Conservation (phyloP, 2,329 filamentous ascomycete genomes). For the Hypoxylon sp. region DNA sequence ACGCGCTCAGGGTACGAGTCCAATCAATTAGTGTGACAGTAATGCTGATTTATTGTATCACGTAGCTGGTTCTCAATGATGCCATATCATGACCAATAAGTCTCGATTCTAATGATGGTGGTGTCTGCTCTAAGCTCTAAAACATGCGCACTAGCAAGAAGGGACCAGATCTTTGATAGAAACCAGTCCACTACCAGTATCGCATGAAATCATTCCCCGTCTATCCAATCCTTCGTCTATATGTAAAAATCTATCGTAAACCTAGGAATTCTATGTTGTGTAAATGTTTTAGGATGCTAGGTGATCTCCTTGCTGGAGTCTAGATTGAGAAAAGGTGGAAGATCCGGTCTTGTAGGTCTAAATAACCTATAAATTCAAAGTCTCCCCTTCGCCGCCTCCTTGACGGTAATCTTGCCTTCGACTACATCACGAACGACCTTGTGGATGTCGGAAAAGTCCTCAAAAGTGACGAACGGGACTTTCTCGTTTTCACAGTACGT, state of each 20-base stretch:
- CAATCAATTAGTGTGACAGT: not conserved
- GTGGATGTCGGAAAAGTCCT: slow-evolving; percentile 85
- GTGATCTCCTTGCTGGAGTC: slow-evolving; percentile 1
- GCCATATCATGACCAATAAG: not conserved
- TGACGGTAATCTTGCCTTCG: slow-evolving; percentile 78
- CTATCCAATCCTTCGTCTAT: slow-evolving; percentile 35
- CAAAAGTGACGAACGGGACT: slow-evolving; percentile 89
- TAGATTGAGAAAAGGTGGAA: slow-evolving; percentile 8
- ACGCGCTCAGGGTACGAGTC: not conserved
- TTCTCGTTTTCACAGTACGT: slow-evolving; percentile 87
- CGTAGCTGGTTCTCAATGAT: not conserved
- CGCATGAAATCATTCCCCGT: slow-evolving; percentile 12
- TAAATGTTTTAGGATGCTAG: not conserved
- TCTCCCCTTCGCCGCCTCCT: slow-evolving; percentile 74
- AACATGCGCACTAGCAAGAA: not conserved
- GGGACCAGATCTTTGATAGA: slow-evolving; percentile 16
- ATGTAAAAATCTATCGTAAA: slow-evolving; percentile 32
- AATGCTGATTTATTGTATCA: not conserved
- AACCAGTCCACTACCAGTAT: not conserved
- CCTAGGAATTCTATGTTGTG: slow-evolving; percentile 1
- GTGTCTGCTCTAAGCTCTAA: slow-evolving; percentile 4
- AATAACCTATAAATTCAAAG: slow-evolving; percentile 23
- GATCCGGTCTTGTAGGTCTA: slow-evolving; percentile 6
- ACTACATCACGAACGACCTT: slow-evolving; percentile 82
- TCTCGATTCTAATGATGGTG: not conserved